phyloP scores from a whole-genome alignment of 2,329 filamentous ascomycete species.

The Camptophora hylomeconis region DNA sequence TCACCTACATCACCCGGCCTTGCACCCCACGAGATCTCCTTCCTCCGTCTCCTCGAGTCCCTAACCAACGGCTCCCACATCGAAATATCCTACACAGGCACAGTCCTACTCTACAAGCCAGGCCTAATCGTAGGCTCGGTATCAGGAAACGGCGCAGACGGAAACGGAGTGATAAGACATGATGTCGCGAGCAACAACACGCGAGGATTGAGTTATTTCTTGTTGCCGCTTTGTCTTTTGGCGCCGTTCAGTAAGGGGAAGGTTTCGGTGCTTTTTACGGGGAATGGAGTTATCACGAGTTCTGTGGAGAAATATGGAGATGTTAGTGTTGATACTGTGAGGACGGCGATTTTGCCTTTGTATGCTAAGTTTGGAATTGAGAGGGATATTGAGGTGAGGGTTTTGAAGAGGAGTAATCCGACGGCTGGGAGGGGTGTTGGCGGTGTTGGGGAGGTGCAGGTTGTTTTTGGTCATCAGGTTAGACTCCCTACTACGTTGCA shows the following conservation, averaged over 20 bases:
- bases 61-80: conserved; percentile 91
- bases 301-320: conserved; percentile 66
- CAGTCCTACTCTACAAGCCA: conserved; percentile 80
- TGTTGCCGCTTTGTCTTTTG: conserved; percentile 76
- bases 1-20: conserved; percentile 82
- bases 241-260: conserved; percentile 87
- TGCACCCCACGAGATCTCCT: conserved; percentile 83
- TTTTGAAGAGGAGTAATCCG: conserved; percentile 66
- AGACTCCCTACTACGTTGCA: conserved; percentile 89
- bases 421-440: conserved; percentile 56
- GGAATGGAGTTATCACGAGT: conserved; percentile 83
- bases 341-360: conserved; percentile 80
- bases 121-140: conserved; percentile 82
- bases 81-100: conserved; percentile 93
- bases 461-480: conserved; percentile 87
- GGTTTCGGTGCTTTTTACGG: conserved; percentile 80
- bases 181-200: conserved; percentile 63
- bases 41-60: conserved; percentile 84
- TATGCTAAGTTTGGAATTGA: conserved; percentile 86
- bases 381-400: conserved; percentile 69
- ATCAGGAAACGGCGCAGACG: conserved; percentile 58
- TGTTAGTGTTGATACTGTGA: conserved; percentile 82
- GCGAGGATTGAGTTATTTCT: conserved; percentile 79
- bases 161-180: conserved; percentile 65
- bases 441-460: conserved; percentile 83